Base-by-base conservation (phyloP, 352 stramenopile genomes). In the Phytophthora cryptogea region DNA sequence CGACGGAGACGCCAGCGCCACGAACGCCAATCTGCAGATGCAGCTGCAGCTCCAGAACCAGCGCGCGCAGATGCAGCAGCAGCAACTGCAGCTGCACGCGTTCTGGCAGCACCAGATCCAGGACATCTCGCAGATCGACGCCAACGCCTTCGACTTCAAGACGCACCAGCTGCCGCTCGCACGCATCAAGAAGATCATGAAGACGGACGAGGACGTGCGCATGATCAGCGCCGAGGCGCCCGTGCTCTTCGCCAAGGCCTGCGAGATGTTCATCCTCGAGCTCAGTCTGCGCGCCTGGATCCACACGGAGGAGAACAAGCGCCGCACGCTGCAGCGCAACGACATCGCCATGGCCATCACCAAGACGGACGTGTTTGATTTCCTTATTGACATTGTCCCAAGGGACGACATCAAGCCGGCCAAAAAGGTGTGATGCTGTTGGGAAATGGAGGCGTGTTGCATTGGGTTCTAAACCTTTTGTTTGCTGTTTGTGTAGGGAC, bases 181-280 rank as follows among this genome's bases (percentile, higher is more conserved):
- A 47, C 86, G 92, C 47, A 97, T 98, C 62, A 98, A 97, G 79
- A 97, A 97, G 64, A 98, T 98, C 74, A 98, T 98, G 92, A 97
- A 97, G 74, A 93, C 90, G 43, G 92, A 98, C 70, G 92, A 98
- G 59, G 90, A 97, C 68, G 86, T 98, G 39, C 86, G 87, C 31
- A 98, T 98, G 92, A 98, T 98, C 70, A 95, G 88, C 44, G 89
- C 88, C 0, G 92, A 98, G 52, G 92, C 92, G 26, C 92, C 92
- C 7, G 87, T 97, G 44, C 73, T 98, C 32, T 95, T 98, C 54
- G 90, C 92, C 56, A 98, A 97, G 72, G 92, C 92, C n/a, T 97
- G 90, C 61, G 92, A 97, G 63, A 96, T 98, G 72, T 98, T 98
- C 62, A 97, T 97, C 46, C 68, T 94, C 5, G 91, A 97, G 70